phyloP scores from a whole-genome alignment of 371 early-diverging fungal species.

The Rhizomucor miehei region DNA sequence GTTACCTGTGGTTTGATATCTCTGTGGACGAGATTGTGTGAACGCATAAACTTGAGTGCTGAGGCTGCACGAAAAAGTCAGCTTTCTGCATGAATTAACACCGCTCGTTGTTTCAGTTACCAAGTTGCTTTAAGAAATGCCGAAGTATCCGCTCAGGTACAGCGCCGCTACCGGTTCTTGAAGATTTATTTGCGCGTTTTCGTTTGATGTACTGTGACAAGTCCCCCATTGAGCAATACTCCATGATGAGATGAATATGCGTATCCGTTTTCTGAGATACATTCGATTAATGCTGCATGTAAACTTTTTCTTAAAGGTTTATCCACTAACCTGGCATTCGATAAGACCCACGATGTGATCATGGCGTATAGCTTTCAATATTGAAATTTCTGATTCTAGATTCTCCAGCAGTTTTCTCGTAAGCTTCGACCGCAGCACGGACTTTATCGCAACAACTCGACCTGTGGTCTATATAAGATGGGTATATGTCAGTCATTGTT shows the following conservation, averaged over 20 bases:
- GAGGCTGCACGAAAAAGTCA: slow-evolving; percentile 40
- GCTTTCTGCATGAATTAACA: neutral
- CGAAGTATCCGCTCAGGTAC: slow-evolving; percentile 75
- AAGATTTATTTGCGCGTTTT: slow-evolving; percentile 45
- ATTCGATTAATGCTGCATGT: neutral
- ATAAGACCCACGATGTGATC: slow-evolving; percentile 83
- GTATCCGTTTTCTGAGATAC: slow-evolving; percentile 73
- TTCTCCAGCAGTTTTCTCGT: slow-evolving; percentile 87
- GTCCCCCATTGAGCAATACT: slow-evolving; percentile 91
- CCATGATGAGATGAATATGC: slow-evolving; percentile 93
- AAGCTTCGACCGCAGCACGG: slow-evolving; percentile 80
- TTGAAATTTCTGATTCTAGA: slow-evolving; percentile 90
- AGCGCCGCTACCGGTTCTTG: slow-evolving; percentile 68
- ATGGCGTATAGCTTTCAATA: slow-evolving; percentile 82
- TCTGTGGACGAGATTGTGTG: slow-evolving; percentile 88
- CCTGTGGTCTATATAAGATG: slow-evolving; percentile 44
- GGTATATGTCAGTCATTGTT: neutral
- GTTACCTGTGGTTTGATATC: slow-evolving; percentile 95
- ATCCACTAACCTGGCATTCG: slow-evolving; percentile 64
- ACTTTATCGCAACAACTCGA: slow-evolving; percentile 84
- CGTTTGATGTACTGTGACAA: slow-evolving; percentile 84
- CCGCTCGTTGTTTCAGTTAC: slow-evolving; percentile 31
- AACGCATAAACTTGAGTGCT: slow-evolving; percentile 85
- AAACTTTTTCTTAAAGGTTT: neutral
- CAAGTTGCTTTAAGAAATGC: slow-evolving; percentile 84